These are phyloP conservation scores for Zymoseptoria crescenta DNA, from an alignment of 2,329 filamentous ascomycete genomes.

Conservation along the genomic window DNA sequence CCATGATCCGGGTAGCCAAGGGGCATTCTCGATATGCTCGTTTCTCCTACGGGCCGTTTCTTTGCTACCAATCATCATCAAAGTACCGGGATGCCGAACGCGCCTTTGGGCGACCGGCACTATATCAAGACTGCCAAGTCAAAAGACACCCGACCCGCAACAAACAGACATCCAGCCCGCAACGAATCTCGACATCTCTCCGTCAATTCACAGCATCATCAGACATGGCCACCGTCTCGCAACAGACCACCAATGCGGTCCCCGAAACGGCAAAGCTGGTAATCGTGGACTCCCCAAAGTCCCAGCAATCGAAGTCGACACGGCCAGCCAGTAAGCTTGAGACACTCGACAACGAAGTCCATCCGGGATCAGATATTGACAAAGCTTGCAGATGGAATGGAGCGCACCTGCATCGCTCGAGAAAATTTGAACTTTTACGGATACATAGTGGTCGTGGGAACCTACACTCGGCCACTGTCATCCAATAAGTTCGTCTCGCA, in stretches of 20 bases:
- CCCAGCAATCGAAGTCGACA: neutral
- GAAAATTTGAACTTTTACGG: slow-evolving; percentile 37
- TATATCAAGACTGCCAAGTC: too few relatives aligned
- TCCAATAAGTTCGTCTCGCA: slow-evolving; percentile 13
- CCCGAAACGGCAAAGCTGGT: neutral
- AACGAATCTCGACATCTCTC: neutral
- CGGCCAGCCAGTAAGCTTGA: neutral
- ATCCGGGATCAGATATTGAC: neutral
- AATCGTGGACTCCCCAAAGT: neutral
- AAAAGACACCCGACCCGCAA: neutral
- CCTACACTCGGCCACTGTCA: slow-evolving; percentile 23
- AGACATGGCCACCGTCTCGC: neutral
- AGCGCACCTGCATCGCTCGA: slow-evolving; percentile 35
- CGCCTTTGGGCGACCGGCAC: too few relatives aligned
- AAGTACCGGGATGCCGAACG: too few relatives aligned
- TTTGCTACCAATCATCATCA: too few relatives aligned
- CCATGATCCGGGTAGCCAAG: too few relatives aligned
- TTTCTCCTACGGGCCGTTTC: too few relatives aligned
- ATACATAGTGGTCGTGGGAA: slow-evolving; percentile 31
- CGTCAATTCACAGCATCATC: neutral
- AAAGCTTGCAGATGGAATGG: slow-evolving; percentile 8
- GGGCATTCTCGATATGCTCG: too few relatives aligned
- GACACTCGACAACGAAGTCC: too few relatives aligned
- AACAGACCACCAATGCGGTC: neutral
- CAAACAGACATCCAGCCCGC: neutral